Percentiles rank a stretch among this genome's conserved stretches.
phyloP scores from a whole-genome alignment of 768 basidiomycete species.

The Pisolithus sp. region DNA sequence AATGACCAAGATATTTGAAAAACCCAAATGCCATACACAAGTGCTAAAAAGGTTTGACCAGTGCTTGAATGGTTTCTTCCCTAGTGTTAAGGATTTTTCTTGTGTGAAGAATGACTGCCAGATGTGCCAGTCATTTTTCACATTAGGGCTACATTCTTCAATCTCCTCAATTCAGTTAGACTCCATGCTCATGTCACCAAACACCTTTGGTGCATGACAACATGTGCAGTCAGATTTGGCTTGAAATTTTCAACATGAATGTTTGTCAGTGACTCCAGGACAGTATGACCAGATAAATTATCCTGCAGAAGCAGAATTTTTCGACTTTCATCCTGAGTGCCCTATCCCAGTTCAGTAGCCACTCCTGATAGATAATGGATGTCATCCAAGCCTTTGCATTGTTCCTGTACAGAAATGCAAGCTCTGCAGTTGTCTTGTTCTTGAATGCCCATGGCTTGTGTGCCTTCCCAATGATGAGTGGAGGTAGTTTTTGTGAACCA shows the following conservation, averaged over 20 bases:
- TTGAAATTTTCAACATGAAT: conserved; percentile 14
- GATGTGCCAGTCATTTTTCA: no score
- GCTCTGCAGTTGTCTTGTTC: conserved; percentile 7
- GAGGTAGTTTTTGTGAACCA: conserved; percentile 26
- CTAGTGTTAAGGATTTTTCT: no score
- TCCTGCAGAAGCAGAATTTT: background rate
- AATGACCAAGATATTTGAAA: no score
- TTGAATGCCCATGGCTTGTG: conserved; percentile 14
- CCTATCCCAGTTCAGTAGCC: conserved; percentile 28
- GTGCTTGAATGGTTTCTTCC: no score
- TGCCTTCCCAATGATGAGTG: conserved; percentile 34
- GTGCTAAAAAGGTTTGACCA: no score
- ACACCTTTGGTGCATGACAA: no score
- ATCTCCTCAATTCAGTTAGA: no score
- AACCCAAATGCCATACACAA: no score
- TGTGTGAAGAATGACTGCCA: no score
- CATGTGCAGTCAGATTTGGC: conserved; percentile 30
- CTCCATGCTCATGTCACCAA: no score
- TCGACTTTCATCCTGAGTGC: conserved; percentile 14
- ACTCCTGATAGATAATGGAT: conserved; percentile 27
- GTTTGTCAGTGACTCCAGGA: conserved; percentile 24
- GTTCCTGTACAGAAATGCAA: conserved; percentile 31
- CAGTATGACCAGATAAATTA: conserved; percentile 11
- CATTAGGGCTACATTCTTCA: no score
- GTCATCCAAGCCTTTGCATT: conserved; percentile 39